Percentiles rank a stretch among this genome's conserved stretches.
phyloP scores from a whole-genome alignment of 352 stramenopile genomes.

The Phytophthora rubi region DNA sequence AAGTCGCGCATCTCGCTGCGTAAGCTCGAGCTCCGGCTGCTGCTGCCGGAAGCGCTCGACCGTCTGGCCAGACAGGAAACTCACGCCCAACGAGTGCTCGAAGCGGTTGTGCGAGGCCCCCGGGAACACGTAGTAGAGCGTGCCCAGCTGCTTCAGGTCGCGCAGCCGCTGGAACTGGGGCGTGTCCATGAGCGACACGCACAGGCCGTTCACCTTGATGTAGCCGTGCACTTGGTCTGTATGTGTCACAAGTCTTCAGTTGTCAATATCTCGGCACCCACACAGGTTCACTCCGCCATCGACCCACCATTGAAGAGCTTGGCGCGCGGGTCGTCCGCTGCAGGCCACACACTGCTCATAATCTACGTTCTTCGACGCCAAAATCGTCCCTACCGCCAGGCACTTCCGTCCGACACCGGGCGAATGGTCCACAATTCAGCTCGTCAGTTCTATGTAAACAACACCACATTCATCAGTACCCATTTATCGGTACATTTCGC shows the following conservation, averaged over 20 bases:
- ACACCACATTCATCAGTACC: neutral
- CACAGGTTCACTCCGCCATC: neutral
- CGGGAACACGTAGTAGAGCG: constrained; percentile 88
- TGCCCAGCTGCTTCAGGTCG: constrained; percentile 95
- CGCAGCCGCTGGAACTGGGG: constrained; percentile 95
- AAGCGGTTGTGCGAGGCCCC: constrained; percentile 95
- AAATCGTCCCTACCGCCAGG: neutral
- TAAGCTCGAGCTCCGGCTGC: constrained; percentile 92
- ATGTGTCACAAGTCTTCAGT: constrained; percentile 11
- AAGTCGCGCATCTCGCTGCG: constrained; percentile 78
- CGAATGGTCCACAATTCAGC: neutral
- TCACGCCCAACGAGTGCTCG: constrained; percentile 96
- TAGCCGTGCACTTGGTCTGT: constrained; percentile 84
- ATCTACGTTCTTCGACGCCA: neutral
- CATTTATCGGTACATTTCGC: neutral
- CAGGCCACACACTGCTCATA: constrained; percentile 32
- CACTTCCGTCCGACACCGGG: neutral
- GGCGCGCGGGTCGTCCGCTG: constrained; percentile 34
- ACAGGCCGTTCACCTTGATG: constrained; percentile 80
- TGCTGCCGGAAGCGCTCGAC: constrained; percentile 81
- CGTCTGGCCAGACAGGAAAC: constrained; percentile 92
- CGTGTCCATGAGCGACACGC: constrained; percentile 91
- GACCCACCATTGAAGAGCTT: constrained; percentile 76
- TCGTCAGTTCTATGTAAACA: neutral
- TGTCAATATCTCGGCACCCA: constrained; percentile 6